Evolutionary conservation across 371 early-diverging fungal species (phyloP).

Genomic region (Rhizopus stolonifer): DNA sequence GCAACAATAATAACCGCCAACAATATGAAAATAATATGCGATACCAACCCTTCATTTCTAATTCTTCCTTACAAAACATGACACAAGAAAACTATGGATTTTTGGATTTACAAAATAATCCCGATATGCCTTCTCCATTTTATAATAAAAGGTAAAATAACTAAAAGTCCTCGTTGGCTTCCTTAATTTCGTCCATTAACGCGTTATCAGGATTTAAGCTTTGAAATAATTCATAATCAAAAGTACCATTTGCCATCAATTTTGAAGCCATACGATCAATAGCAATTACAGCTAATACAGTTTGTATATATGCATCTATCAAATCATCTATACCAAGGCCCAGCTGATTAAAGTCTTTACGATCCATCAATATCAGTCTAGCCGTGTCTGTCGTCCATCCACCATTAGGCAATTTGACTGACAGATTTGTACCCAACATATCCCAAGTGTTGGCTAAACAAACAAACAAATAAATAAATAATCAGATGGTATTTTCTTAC

Average conservation of each 20-base stretch:
- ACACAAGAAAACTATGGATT: not conserved
- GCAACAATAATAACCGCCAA: not conserved
- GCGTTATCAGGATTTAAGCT: conserved; percentile 87
- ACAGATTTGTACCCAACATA: conserved; percentile 92
- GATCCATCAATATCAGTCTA: conserved; percentile 86
- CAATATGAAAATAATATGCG: not conserved
- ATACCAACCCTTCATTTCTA: too few relatives aligned
- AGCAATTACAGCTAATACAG: conserved; percentile 84
- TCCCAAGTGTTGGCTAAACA: conserved; percentile 70
- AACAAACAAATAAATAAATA: not conserved
- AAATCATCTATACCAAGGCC: conserved; percentile 90
- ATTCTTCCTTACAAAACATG: too few relatives aligned
- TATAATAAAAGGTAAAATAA: not conserved
- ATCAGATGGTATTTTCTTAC: conserved; percentile 27
- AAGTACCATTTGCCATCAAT: conserved; percentile 66
- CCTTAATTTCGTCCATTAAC: conserved; percentile 70
- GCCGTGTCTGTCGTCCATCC: conserved; percentile 89
- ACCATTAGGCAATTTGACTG: conserved; percentile 74
- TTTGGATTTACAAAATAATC: conserved; percentile 1
- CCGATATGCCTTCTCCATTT: not conserved
- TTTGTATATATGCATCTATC: conserved; percentile 94
- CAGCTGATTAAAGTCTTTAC: conserved; percentile 90
- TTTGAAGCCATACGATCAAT: conserved; percentile 86
- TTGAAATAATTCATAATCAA: conserved; percentile 81
- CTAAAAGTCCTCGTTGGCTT: conserved; percentile 49